Evolutionary conservation across 768 basidiomycete species (phyloP), one percentile per base, ranked within the genome.

Genomic region (Collybiopsis luxurians): DNA sequence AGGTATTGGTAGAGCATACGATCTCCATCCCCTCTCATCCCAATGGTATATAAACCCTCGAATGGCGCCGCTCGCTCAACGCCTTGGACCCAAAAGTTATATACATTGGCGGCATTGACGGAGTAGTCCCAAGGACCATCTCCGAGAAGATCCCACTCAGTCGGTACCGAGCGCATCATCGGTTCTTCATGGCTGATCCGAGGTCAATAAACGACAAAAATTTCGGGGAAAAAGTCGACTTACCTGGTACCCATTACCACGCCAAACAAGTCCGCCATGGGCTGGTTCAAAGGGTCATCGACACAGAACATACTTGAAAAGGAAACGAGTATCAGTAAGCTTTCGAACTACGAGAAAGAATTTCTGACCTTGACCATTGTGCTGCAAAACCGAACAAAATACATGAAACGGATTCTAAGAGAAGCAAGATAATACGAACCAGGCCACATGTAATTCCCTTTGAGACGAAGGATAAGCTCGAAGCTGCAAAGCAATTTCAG

Each of bases 391-490:
- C 12, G 19, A 36, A 6, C 28, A 52, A 23, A 26, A 43, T 34
- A 48, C 23, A 50, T 23, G 19, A 48, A 21, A 36, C 17, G 12
- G 40, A n/a, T n/a, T n/a, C 31, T 27, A 3, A 44, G 15, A 28
- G 56, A 6, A 28, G 31, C 19, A 43, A 44, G 24, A 34, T 48
- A 23, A 2, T 15, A 69, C 73, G 24, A 60, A 80, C 80, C 81
- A 54, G 87, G 87, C 87, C 87, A 89, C 6, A 89, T 69, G 64
- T 85, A 84, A 69, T 90, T 90, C 23, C 75, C 84, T 64, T 84
- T 87, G 59, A 89, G 66, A 13, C 87, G 75, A 44, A 89, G 73
- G 48, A 90, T 70, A 38, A 89, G 67, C 65, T 89, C 87, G 59
- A 85, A 89, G 47, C 86, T 84, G 52, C 26, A 31, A 50, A 42